Evolutionary conservation across 2,329 filamentous ascomycete species (phyloP), one percentile per base, ranked within the genome.

Genomic region (Calonectria pteridis): DNA sequence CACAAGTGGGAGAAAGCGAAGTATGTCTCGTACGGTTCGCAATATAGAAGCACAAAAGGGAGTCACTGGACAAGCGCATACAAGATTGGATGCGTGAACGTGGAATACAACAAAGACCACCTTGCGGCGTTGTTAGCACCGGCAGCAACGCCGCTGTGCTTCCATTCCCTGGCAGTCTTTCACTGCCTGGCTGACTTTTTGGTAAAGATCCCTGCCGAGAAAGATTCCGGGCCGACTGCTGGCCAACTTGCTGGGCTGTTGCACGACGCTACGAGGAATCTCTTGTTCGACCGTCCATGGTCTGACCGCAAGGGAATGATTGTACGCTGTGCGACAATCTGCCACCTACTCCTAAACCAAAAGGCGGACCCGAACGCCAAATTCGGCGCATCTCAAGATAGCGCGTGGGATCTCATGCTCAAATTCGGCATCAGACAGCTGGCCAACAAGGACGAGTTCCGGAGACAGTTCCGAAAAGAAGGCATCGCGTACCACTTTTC

Each of bases 51-150:
- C 23, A 62, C 55, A 11, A 62, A 62, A 11, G 55, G 55, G 14
- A 26, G 23, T 16, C 55, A 62, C 5, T 62, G 55, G 55, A 62
- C 55, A 14, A 62, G 33, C 26, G 55, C 55, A 28, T 62, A 62
- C n/a, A 62, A 40, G 55, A 26, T 62, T 26, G 55, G 55, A 28
- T 26, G 14, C 18, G 55, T 40, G 1, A 13, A 62, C 14, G 33
- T 62, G 55, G 55, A 62, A 40, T 62, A 62, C 16, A 62, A 62
- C 55, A 62, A 62, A 13, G 55, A 62, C 14, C 55, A 62, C 23
- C 33, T 62, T 1, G 55, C 55, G 4, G 55, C 37, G 3, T 18
- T 62, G 18, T 29, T 62, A 10, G 55, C 55, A 40, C 55, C 55
- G 6, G 55, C 55, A 28, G 55, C 55, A 13, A 28, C 35, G 26